Conservation (phyloP, 1,284 basidiomycete species). For the Melampsora americana region DNA sequence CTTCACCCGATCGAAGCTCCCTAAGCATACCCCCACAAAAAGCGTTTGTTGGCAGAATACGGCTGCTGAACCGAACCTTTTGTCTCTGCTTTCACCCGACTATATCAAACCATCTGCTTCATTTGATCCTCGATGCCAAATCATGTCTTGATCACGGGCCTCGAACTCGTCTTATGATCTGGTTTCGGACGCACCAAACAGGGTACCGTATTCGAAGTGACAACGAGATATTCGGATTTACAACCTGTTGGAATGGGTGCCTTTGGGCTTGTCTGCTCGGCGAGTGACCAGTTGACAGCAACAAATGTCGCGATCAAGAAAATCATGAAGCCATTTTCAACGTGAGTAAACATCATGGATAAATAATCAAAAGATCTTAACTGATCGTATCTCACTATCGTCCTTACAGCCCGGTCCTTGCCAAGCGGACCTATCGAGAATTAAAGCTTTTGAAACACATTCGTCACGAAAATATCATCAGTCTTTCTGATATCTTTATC, state of each 20-base stretch:
- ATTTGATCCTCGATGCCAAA: background rate
- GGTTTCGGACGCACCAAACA: background rate
- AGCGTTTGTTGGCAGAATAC: no score
- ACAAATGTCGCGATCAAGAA: constrained; percentile 97
- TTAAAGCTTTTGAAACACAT: constrained; percentile 98
- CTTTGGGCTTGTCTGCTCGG: constrained; percentile 93
- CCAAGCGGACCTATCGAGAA: constrained; percentile 95
- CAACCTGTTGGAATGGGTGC: constrained; percentile 99
- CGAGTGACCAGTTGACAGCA: constrained; percentile 93
- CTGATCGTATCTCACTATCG: background rate
- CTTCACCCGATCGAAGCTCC: no score
- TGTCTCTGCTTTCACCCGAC: background rate
- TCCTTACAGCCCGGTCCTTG: constrained; percentile 69
- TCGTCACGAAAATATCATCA: constrained; percentile 82
- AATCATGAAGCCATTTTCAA: constrained; percentile 98
- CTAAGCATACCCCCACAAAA: no score
- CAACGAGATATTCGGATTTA: constrained; percentile 96
- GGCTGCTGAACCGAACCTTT: background rate
- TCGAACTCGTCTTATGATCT: no score
- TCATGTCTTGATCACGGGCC: background rate
- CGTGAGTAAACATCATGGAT: constrained; percentile 53
- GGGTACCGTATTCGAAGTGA: constrained; percentile 66
- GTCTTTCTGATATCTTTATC: constrained; percentile 62
- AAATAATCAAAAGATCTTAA: background rate
- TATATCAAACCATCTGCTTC: background rate